phyloP scores from a whole-genome alignment of 2,329 filamentous ascomycete genomes.

The Alternaria ethzedia region DNA sequence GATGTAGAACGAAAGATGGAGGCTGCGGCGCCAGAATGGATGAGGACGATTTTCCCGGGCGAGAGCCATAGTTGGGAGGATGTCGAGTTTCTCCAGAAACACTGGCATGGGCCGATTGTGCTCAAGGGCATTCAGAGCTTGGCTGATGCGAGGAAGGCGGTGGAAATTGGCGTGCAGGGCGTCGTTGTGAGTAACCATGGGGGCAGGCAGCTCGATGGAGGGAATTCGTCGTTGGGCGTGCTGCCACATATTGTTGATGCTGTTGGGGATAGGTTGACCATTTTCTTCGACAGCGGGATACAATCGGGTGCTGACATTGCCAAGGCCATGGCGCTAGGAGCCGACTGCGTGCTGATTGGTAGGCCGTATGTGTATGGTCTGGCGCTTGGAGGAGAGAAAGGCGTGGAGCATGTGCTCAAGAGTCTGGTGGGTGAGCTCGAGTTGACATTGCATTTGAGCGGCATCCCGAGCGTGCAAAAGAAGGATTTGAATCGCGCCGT shows the following conservation, averaged over 20 bases:
- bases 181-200: conserved; percentile 62
- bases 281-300: conserved; percentile 61
- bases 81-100: conserved; percentile 61
- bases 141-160: conserved; percentile 55
- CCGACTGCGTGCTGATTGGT: conserved; percentile 5
- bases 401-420: conserved; percentile 53
- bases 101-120: conserved; percentile 70
- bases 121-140: conserved; percentile 65
- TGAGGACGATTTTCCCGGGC: conserved; percentile 48
- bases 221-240: conserved; percentile 59
- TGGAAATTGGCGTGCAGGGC: conserved; percentile 55
- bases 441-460: conserved; percentile 32
- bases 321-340: conserved; percentile 62
- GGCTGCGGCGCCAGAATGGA: conserved; percentile 30
- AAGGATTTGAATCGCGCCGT: conserved; percentile 27
- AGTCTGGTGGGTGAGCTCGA: conserved; percentile 29
- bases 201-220: conserved; percentile 60
- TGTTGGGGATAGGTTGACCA: conserved; percentile 30
- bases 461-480: conserved; percentile 27
- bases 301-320: conserved; percentile 58
- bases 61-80: conserved; percentile 67
- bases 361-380: conserved; percentile 64
- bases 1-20: conserved; percentile 50
- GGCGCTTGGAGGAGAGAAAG: conserved; percentile 61
- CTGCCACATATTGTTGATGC: conserved; percentile 65